Base-by-base conservation (phyloP, 2,329 filamentous ascomycete genomes). In the Aquanectria penicillioides region DNA sequence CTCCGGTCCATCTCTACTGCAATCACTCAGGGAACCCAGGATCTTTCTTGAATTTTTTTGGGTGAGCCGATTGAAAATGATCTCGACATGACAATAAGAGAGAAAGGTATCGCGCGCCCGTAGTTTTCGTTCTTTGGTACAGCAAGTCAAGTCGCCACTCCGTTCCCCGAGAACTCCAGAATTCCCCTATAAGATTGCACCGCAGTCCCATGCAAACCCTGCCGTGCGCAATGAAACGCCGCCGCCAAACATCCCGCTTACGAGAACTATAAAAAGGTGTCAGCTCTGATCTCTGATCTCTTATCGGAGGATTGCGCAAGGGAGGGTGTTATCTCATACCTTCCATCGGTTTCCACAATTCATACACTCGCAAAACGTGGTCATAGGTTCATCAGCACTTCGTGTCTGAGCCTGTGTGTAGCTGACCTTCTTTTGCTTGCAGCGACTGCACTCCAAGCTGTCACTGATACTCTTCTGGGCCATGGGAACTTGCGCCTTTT, bases 371-470 rank as follows among this genome's bases (percentile, higher is more conserved):
- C 88, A 91, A 75, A 91, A 91, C 29, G 88, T 91, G 61, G 88
- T 91, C 88, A 91, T 91, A 66, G 94, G 94, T 80, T 98, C 95
- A 85, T 99, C 95, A 66, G 95, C 95, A 80, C 88, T 91, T 65
- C 95, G 86, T 13, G 95, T 99, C 83, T 99, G 95, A 5, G 95
- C 95, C 80, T 99, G 95, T 44, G 88, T 93, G 78, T 99, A 99
- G 77, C 90, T 93, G 73, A 98, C 95, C 83, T 93, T 94, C 82
- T 91, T 94, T 84, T 97, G 85, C 70, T 91, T 91, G 79, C 95
- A 99, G 77, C 93, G 94, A 72, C 93, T 87, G 80, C 95, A 99
- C 78, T 92, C 89, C 71, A 98, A 84, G 56, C 89, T 92, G 74
- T 91, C 90, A 74, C 89, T 93, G 79, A 97, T 93, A 73, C 90